Conservation (phyloP, 192 early-diverging fungal species). For the Gryganskiella cystojenkinii region DNA sequence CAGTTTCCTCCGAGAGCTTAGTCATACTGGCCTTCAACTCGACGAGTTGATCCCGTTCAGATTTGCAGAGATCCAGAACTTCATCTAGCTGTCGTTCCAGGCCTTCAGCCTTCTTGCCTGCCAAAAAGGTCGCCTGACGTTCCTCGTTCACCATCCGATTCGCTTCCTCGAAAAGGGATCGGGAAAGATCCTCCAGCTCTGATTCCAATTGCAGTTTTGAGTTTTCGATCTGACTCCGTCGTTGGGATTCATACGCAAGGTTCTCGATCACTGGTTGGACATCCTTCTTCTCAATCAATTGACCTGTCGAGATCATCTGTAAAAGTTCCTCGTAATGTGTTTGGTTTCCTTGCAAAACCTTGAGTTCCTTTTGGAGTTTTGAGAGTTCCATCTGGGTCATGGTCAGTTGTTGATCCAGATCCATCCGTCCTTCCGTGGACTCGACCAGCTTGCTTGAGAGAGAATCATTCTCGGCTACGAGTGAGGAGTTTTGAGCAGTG, state of each 20-base stretch:
- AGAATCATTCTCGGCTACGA: constrained; percentile 51
- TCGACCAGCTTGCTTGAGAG: constrained; percentile 49
- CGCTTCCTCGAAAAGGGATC: constrained; percentile 51
- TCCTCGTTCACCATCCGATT: constrained; percentile 54
- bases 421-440: constrained; percentile 47
- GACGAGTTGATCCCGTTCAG: constrained; percentile 45
- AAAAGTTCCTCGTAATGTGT: constrained; percentile 43
- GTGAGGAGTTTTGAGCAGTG: constrained; percentile 40
- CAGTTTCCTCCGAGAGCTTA: constrained; percentile 49
- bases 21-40: constrained; percentile 47
- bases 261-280: constrained; percentile 53
- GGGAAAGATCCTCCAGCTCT: constrained; percentile 48
- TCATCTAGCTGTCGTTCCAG: constrained; percentile 50
- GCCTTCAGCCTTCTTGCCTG: constrained; percentile 32
- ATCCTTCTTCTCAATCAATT: constrained; percentile 52
- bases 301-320: constrained; percentile 44
- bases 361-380: constrained; percentile 32
- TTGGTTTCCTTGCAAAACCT: constrained; percentile 25
- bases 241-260: constrained; percentile 44
- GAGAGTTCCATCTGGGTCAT: constrained; percentile 53
- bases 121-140: constrained; percentile 27
- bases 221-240: constrained; percentile 35
- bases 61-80: constrained; percentile 47
- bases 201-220: constrained; percentile 46
- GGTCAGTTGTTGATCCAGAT: constrained; percentile 45